phyloP scores from a whole-genome alignment of 2,329 filamentous ascomycete species.

The Neofusicoccum kwambonambiense region DNA sequence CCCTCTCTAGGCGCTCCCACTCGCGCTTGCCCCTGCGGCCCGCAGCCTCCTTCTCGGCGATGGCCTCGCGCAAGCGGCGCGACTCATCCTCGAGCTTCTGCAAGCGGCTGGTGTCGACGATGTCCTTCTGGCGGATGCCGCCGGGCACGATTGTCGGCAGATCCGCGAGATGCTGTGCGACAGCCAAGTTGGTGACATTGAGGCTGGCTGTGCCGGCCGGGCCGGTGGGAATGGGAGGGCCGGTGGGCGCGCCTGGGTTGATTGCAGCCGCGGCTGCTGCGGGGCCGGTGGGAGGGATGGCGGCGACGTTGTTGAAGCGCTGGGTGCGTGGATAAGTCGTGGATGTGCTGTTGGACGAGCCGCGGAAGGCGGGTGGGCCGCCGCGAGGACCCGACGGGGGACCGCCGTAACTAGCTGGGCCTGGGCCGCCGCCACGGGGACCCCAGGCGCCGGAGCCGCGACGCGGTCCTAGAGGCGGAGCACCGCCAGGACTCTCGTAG shows the following conservation, averaged over 20 bases:
- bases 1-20: conserved; percentile 46
- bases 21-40: conserved; percentile 45
- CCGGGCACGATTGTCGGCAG: conserved; percentile 46
- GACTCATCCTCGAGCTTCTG: conserved; percentile 49
- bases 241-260: conserved; percentile 10
- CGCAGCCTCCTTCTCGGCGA: conserved; percentile 47
- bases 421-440: conserved; percentile 29
- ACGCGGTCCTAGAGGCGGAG: conserved; percentile 33
- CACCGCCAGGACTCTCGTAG: conserved; percentile 30
- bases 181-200: conserved; percentile 25
- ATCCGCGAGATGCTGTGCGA: conserved; percentile 36
- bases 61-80: conserved; percentile 43
- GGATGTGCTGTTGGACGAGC: conserved; percentile 42
- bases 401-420: conserved; percentile 21
- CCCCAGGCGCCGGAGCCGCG: conserved; percentile 36
- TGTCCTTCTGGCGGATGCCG: conserved; percentile 39
- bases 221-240: conserved; percentile 20
- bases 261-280: conserved; percentile 9
- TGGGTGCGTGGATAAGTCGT: conserved; percentile 49
- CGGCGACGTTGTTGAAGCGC: conserved; percentile 35
- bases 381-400: conserved; percentile 36
- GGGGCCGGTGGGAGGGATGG: conserved; percentile 18
- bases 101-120: conserved; percentile 44
- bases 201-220: conserved; percentile 7
- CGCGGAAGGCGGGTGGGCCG: conserved; percentile 38